Percentiles rank a stretch among this genome's conserved stretches.
These are phyloP conservation scores for Aphanomyces stellatus DNA, from an alignment of 352 stramenopile species.

Conservation along the genomic window DNA sequence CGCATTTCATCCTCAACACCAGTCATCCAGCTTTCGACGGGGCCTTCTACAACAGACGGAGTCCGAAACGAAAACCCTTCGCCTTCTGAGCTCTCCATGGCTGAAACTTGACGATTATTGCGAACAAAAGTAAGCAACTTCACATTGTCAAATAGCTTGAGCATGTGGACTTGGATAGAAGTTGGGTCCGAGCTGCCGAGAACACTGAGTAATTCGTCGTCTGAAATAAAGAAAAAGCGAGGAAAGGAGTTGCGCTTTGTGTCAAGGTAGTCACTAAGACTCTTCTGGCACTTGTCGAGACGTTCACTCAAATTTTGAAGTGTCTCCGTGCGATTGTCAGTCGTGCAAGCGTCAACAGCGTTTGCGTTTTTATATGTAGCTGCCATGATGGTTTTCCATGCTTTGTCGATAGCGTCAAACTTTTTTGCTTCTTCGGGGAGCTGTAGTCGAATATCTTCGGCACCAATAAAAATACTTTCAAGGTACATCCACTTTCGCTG, in stretches of 20 bases:
- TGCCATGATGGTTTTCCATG: constrained; percentile 89
- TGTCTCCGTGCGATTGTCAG: constrained; percentile 83
- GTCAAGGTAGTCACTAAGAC: constrained; percentile 84
- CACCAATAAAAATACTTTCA: constrained; percentile 90
- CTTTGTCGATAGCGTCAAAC: constrained; percentile 90
- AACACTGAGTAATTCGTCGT: constrained; percentile 89
- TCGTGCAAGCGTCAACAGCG: constrained; percentile 82
- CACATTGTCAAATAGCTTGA: constrained; percentile 95
- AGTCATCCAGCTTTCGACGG: constrained; percentile 92
- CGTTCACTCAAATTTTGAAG: constrained; percentile 80
- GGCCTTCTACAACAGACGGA: constrained; percentile 74
- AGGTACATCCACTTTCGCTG: constrained; percentile 95
- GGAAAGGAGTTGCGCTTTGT: constrained; percentile 89
- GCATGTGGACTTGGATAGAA: constrained; percentile 90
- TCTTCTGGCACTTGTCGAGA: constrained; percentile 88
- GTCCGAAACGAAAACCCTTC: constrained; percentile 84
- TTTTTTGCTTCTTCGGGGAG: constrained; percentile 90
- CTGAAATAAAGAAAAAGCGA: constrained; percentile 93
- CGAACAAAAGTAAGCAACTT: constrained; percentile 85
- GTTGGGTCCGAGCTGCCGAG: constrained; percentile 87
- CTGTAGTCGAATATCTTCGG: constrained; percentile 90
- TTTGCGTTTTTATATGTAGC: constrained; percentile 89
- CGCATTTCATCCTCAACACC: constrained; percentile 88
- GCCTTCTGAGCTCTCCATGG: constrained; percentile 88
- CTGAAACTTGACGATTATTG: constrained; percentile 81